phyloP scores from a whole-genome alignment of 345 rosid genomes.

The Xanthoceras sorbifolium region DNA sequence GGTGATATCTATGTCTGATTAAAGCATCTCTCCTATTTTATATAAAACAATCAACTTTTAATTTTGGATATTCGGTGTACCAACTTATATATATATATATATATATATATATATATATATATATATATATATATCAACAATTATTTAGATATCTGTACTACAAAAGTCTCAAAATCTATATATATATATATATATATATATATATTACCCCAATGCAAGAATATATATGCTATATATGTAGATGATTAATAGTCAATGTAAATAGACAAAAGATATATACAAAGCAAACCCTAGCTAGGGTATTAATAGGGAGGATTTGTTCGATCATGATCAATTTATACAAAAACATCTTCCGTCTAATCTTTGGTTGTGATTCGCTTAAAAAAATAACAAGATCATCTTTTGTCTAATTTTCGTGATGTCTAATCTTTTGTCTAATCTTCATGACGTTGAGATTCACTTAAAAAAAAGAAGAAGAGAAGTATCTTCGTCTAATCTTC shows the following conservation, averaged over 20 bases:
- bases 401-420: too few species aligned
- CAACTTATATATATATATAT: neutral
- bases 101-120: too few species aligned
- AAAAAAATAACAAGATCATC: too few species aligned
- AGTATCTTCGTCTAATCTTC: too few species aligned
- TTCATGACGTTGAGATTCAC: too few species aligned
- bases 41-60: constrained; percentile 14
- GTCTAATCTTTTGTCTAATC: too few species aligned
- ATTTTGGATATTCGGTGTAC: constrained; percentile 15
- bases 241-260: neutral
- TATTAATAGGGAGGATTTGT: neutral
- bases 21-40: constrained; percentile 7
- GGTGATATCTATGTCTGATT: constrained; percentile 13
- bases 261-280: neutral
- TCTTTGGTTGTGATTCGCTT: too few species aligned
- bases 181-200: neutral
- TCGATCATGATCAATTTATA: neutral
- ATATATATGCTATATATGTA: constrained; percentile 6
- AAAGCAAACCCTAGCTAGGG: neutral
- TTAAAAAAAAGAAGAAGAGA: too few species aligned
- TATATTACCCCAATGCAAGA: constrained; percentile 10
- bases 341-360: neutral
- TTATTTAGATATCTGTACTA: too few species aligned
- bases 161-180: too few species aligned
- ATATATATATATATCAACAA: too few species aligned